Conservation (phyloP, 2,329 filamentous ascomycete genomes). For the Nectriaceae sp. region DNA sequence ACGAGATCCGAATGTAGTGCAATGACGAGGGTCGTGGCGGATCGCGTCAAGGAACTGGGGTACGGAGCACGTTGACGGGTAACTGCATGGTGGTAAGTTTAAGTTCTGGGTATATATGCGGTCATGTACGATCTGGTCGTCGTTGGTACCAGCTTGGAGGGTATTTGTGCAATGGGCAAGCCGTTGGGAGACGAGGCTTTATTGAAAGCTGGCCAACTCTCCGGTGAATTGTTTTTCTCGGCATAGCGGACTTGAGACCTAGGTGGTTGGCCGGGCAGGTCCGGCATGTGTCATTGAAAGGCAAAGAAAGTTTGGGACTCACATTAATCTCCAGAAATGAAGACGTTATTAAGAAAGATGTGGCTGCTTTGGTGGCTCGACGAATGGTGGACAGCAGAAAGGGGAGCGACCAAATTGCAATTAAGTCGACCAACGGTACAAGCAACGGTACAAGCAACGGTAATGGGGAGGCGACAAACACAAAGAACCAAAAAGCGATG, state of each 20-base stretch:
- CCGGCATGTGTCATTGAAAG: conserved; percentile 31
- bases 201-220: too few species aligned
- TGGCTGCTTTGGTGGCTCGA: conserved; percentile 28
- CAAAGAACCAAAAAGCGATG: neutral
- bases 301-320: conserved; percentile 35
- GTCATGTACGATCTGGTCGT: neutral
- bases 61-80: conserved; percentile 24
- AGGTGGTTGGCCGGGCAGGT: conserved; percentile 31
- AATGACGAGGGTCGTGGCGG: conserved; percentile 24
- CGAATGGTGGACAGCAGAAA: conserved; percentile 20
- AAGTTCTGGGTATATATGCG: too few species aligned
- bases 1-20: conserved; percentile 16
- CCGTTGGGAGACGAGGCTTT: conserved; percentile 5
- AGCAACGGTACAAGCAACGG: neutral
- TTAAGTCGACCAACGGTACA: neutral
- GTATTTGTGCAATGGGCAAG: conserved; percentile 18
- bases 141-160: too few species aligned
- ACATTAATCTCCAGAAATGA: conserved; percentile 37
- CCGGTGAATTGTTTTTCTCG: neutral
- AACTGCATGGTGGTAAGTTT: conserved; percentile 30
- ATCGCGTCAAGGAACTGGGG: conserved; percentile 25
- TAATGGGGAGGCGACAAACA: neutral
- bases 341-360: conserved; percentile 27
- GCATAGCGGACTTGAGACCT: conserved; percentile 15
- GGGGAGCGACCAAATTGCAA: neutral